phyloP scores from a whole-genome alignment of 2,329 filamentous ascomycete genomes.

The Rutstroemia sp. region DNA sequence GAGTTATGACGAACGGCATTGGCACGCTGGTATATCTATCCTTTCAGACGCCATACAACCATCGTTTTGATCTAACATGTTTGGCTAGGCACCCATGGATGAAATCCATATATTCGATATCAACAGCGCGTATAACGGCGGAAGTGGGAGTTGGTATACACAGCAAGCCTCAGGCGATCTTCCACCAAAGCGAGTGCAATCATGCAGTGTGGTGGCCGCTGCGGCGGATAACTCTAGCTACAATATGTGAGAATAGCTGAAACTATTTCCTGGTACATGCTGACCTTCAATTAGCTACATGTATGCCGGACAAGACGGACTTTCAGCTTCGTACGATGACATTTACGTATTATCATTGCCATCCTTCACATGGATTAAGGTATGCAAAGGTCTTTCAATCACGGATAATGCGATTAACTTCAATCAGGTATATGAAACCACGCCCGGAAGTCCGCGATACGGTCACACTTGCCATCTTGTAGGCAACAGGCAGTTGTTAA shows the following conservation, averaged over 20 bases:
- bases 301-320: conserved; percentile 39
- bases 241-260: conserved; percentile 31
- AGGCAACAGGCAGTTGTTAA: conserved; percentile 34
- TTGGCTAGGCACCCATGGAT: conserved; percentile 21
- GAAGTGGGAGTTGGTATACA: conserved; percentile 33
- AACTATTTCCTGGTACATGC: background rate
- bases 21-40: background rate
- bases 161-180: conserved; percentile 36
- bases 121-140: conserved; percentile 23
- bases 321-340: conserved; percentile 33
- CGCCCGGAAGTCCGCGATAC: conserved; percentile 27
- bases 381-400: conserved; percentile 12
- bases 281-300: conserved; percentile 29
- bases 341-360: conserved; percentile 39
- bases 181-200: conserved; percentile 36
- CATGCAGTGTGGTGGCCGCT: conserved; percentile 35
- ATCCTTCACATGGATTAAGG: conserved; percentile 35
- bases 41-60: background rate
- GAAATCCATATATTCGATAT: conserved; percentile 36
- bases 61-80: background rate
- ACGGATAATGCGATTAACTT: background rate
- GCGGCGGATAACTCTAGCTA: conserved; percentile 39
- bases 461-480: conserved; percentile 35
- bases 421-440: conserved; percentile 30
- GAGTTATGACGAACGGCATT: background rate